Percentiles rank a stretch among this genome's conserved stretches.
Conservation (phyloP, 768 basidiomycete genomes). For the Arthromyces matolae region DNA sequence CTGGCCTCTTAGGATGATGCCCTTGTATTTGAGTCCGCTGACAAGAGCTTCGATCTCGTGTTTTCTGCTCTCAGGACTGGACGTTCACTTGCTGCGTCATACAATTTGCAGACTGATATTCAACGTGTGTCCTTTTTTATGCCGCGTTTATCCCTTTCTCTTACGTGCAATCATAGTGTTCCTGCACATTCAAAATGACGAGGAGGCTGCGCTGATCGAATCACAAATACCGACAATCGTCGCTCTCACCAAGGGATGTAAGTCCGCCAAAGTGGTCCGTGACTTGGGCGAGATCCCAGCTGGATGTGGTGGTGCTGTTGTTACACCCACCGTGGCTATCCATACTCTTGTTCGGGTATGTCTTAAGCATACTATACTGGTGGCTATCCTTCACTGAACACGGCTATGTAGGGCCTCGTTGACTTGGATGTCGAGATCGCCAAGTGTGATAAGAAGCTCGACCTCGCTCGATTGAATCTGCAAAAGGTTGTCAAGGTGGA, state of each 20-base stretch:
- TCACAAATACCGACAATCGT: constrained; percentile 73
- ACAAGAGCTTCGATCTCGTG: constrained; percentile 82
- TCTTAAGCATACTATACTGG: not conserved
- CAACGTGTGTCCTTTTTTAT: constrained; percentile 50
- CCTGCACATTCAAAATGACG: constrained; percentile 62
- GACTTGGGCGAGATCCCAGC: constrained; percentile 67
- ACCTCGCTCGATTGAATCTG: constrained; percentile 61
- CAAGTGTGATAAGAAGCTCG: constrained; percentile 89
- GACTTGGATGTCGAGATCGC: constrained; percentile 84
- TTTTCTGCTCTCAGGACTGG: constrained; percentile 75
- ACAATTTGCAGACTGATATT: constrained; percentile 82
- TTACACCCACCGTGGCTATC: constrained; percentile 70
- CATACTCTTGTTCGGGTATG: constrained; percentile 84
- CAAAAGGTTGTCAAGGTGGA: constrained; percentile 76
- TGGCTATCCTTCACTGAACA: not conserved
- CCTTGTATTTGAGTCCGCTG: constrained; percentile 67
- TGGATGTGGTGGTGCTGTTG: constrained; percentile 83
- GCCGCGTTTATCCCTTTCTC: constrained; percentile 5
- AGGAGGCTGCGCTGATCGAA: constrained; percentile 64
- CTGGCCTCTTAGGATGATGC: constrained; percentile 46
- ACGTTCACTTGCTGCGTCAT: constrained; percentile 84
- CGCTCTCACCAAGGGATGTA: constrained; percentile 86
- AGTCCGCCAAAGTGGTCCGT: constrained; percentile 65
- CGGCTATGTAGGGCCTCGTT: constrained; percentile 68
- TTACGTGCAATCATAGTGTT: constrained; percentile 68